Evolutionary conservation across 1,284 basidiomycete genomes (phyloP), one percentile per base, ranked within the genome.

Genomic region (Xerocomus nothofagi): DNA sequence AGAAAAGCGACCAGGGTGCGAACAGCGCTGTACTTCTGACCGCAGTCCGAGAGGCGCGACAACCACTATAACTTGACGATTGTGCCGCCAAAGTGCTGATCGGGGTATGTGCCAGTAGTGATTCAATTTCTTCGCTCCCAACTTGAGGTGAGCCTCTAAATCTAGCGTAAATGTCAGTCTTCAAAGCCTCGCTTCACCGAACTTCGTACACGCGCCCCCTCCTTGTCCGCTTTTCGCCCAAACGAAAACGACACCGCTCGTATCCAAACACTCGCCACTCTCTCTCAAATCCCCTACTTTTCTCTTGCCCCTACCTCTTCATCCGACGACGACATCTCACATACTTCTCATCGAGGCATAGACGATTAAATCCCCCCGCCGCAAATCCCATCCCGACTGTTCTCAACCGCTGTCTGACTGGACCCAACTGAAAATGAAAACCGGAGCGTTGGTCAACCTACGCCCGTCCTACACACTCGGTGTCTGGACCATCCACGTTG

Each of bases 201-300:
- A n/a, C n/a, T n/a, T n/a, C n/a, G n/a, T n/a, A n/a, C n/a, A n/a
- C n/a, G n/a, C n/a, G n/a, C n/a, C n/a, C n/a, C 44, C 18, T 4
- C 49, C 26, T 33, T 47, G 37, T 18, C 58, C 14, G 18, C 44
- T 18, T 60, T 5, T 30, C 50, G 2, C 39, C 37, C 1, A 48
- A 50, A 32, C 47, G 39, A 8, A 50, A 47, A 12, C 45, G 46
- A 20, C 17, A 56, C n/a, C 59, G 42, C 21, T 55, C 60, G 2
- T 51, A 50, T 14, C 60, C 60, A 32, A 46, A 39, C n/a, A 49
- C 59, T 57, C 59, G 1, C 52, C 53, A 23, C 51, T 62, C 39
- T 65, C 67, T 10, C 61, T 61, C 5, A 65, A 65, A 33, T 68
- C 67, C 6, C 57, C 3, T 69, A 68, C 24, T 63, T 53, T 29